Percentiles rank a stretch among this genome's conserved stretches.
phyloP scores from a whole-genome alignment of 345 rosid species.

The Ceriops zippeliana region DNA sequence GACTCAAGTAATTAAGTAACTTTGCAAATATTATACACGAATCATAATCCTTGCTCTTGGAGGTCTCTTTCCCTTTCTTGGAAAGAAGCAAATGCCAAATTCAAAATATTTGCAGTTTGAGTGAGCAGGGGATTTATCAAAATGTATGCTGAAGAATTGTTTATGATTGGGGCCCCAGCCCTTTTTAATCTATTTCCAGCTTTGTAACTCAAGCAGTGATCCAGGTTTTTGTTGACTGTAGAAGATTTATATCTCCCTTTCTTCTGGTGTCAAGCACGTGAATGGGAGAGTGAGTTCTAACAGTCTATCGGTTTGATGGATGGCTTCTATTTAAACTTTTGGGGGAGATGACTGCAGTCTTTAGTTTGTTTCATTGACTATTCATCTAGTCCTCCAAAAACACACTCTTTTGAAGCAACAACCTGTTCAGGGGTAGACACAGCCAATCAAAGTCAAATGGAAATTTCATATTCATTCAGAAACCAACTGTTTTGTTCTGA shows the following conservation, averaged over 20 bases:
- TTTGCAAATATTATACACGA: no score
- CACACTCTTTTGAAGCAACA: no score
- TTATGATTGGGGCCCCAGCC: background rate
- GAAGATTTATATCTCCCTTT: background rate
- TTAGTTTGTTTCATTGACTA: no score
- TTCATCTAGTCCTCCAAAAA: no score
- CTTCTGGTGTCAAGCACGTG: background rate
- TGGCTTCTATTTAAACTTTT: background rate
- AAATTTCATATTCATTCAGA: background rate
- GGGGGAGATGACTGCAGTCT: no score
- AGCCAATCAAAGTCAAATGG: background rate
- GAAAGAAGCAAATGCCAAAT: no score
- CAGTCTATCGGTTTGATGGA: background rate
- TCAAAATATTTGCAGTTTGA: no score
- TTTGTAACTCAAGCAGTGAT: background rate
- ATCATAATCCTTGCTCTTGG: no score
- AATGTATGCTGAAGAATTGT: background rate
- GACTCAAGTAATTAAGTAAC: no score
- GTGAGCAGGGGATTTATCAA: no score
- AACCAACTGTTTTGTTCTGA: no score
- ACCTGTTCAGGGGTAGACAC: background rate
- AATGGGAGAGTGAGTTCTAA: background rate
- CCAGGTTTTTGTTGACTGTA: background rate
- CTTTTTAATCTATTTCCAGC: background rate
- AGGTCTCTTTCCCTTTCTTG: no score